Evolutionary conservation across 2,329 filamentous ascomycete species (phyloP).

Genomic region (Colletotrichum navitas): DNA sequence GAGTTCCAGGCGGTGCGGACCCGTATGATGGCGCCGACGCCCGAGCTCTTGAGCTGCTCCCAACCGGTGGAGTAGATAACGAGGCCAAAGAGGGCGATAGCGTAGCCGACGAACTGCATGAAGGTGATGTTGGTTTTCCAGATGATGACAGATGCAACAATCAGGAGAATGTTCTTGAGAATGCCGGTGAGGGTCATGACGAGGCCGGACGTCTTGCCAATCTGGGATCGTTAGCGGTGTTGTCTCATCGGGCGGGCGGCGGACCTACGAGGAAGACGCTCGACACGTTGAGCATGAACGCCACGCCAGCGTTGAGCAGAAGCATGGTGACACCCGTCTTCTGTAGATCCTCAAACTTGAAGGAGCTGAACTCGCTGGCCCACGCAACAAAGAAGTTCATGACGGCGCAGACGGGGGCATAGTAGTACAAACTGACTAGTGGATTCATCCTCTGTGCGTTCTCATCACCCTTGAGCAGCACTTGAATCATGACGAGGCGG

Average conservation of each 20-base stretch:
- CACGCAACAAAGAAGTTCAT: constrained; percentile 82
- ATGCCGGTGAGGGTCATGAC: constrained; percentile 89
- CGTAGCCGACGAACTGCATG: constrained; percentile 83
- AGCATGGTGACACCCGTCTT: constrained; percentile 75
- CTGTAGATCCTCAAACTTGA: constrained; percentile 75
- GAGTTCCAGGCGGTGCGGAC: constrained; percentile 41
- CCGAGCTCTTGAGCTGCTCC: constrained; percentile 48
- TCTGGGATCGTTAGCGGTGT: constrained; percentile 64
- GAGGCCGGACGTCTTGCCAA: constrained; percentile 88
- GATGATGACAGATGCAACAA: constrained; percentile 80
- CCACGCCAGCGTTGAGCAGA: constrained; percentile 79
- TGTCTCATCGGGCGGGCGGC: no score
- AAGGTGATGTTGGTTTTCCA: constrained; percentile 79
- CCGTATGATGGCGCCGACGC: constrained; percentile 35
- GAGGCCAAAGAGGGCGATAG: constrained; percentile 71
- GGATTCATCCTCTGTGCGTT: constrained; percentile 82
- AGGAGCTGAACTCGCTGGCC: constrained; percentile 74
- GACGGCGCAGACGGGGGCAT: constrained; percentile 83
- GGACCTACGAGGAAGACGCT: constrained; percentile 84
- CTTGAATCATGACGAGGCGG: constrained; percentile 87
- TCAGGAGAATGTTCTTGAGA: constrained; percentile 88
- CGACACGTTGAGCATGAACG: constrained; percentile 84
- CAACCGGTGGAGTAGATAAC: constrained; percentile 62
- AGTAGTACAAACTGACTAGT: constrained; percentile 90
- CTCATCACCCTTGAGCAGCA: constrained; percentile 80